Evolutionary conservation across 129 eudicot species (phyloP).

Genomic region (Silybum marianum): DNA sequence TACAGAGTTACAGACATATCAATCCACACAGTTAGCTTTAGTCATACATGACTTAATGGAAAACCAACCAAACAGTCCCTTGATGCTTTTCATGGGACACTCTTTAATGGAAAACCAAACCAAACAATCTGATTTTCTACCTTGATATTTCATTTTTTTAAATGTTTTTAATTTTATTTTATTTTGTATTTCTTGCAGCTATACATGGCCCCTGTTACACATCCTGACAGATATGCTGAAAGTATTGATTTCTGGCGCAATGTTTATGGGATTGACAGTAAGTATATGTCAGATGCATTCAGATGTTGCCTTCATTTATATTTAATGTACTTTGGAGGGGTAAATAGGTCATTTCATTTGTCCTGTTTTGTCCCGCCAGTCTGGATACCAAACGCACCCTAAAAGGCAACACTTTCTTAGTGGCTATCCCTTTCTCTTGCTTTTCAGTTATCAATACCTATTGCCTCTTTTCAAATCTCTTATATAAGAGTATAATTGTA

Average conservation of each 20-base stretch:
- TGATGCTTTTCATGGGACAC: too few species aligned
- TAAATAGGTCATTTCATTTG: too few species aligned
- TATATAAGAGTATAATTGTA: not conserved
- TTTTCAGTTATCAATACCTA: not conserved
- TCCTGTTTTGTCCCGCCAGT: too few species aligned
- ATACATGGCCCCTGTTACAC: conserved; percentile 92
- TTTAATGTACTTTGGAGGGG: not conserved
- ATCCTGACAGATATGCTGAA: conserved; percentile 83
- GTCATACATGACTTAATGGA: too few species aligned
- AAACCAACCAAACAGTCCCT: too few species aligned
- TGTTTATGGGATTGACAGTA: conserved; percentile 95
- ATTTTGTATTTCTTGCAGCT: conserved; percentile 49
- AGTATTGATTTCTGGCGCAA: conserved; percentile 97
- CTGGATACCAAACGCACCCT: too few species aligned
- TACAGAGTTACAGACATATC: too few species aligned
- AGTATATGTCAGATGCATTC: conserved; percentile 35
- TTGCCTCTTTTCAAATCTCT: not conserved
- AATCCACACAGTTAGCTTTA: too few species aligned
- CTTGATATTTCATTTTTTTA: not conserved
- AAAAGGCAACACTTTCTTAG: not conserved
- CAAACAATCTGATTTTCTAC: not conserved
- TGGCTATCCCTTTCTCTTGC: not conserved
- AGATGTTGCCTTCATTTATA: not conserved
- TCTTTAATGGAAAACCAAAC: too few species aligned
- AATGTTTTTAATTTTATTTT: not conserved